Percentiles rank a stretch among this genome's conserved stretches.
phyloP scores from a whole-genome alignment of 441 rosid genomes.

The Pelargonium cotyledonis region DNA sequence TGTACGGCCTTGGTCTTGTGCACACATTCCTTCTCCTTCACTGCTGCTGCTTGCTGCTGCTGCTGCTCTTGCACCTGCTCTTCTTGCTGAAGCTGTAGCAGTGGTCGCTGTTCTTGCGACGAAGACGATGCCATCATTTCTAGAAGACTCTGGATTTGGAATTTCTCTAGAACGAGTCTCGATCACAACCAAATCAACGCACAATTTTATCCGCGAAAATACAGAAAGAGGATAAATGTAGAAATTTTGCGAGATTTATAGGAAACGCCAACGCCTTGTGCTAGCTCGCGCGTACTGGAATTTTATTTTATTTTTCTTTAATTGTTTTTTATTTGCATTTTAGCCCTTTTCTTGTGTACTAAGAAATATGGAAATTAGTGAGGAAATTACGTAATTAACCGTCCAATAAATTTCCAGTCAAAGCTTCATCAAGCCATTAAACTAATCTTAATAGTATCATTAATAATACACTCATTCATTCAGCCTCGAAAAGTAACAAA shows the following conservation, averaged over 20 bases:
- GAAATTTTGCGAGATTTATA: not conserved
- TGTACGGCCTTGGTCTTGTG: constrained; percentile 75
- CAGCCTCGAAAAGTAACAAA: no score
- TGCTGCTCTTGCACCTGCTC: constrained; percentile 5
- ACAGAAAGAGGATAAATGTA: not conserved
- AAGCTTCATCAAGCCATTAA: no score
- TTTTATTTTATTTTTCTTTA: not conserved
- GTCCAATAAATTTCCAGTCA: no score
- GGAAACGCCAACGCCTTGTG: constrained; percentile 1
- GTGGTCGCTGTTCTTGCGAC: not conserved
- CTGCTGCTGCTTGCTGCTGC: constrained; percentile 24
- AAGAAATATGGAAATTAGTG: no score
- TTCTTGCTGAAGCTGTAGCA: constrained; percentile 9
- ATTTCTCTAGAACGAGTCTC: not conserved
- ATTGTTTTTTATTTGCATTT: no score
- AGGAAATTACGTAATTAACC: no score
- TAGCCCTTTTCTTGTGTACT: no score
- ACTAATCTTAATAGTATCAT: no score
- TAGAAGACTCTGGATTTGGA: not conserved
- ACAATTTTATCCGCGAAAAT: no score
- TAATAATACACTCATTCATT: no score
- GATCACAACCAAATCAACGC: not conserved
- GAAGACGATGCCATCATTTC: not conserved
- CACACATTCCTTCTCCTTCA: constrained; percentile 37
- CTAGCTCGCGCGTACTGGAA: not conserved